Evolutionary conservation across 2,329 filamentous ascomycete species (phyloP).

Genomic region (Talaromyces rugulosus): DNA sequence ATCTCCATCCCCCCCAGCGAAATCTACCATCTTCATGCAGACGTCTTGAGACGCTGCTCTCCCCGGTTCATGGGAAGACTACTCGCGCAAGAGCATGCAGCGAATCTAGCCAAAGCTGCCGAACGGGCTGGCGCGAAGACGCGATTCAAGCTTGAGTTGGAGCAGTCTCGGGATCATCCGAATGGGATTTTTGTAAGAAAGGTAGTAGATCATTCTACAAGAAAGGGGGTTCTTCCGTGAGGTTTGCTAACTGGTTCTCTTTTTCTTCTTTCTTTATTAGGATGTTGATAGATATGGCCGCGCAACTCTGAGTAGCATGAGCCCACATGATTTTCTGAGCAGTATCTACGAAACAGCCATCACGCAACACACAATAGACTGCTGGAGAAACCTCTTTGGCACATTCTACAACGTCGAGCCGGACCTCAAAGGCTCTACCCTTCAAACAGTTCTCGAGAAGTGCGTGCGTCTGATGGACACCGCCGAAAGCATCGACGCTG

Average conservation of each 20-base stretch:
- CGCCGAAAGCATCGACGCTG: slow-evolving; percentile 45
- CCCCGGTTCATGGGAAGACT: slow-evolving; percentile 18
- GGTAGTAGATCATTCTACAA: neutral
- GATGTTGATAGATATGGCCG: slow-evolving; percentile 31
- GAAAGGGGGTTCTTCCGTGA: too few relatives aligned
- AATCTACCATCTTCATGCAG: slow-evolving; percentile 37
- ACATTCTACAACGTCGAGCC: slow-evolving; percentile 44
- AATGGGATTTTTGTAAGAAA: slow-evolving; percentile 13
- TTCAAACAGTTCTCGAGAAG: slow-evolving; percentile 37
- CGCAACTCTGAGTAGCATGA: slow-evolving; percentile 14
- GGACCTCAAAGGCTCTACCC: slow-evolving; percentile 34
- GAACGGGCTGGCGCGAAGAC: slow-evolving; percentile 19
- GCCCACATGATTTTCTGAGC: neutral
- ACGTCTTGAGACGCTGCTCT: slow-evolving; percentile 19
- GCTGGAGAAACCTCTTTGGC: slow-evolving; percentile 44
- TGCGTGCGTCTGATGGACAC: slow-evolving; percentile 41
- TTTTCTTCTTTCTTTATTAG: too few relatives aligned
- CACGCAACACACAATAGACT: slow-evolving; percentile 15
- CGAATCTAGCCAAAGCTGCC: slow-evolving; percentile 24
- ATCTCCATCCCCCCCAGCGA: slow-evolving; percentile 32
- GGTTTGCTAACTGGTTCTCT: neutral
- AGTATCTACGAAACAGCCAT: neutral
- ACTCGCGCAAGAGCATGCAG: slow-evolving; percentile 19
- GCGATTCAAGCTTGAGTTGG: slow-evolving; percentile 21
- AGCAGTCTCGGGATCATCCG: slow-evolving; percentile 2